Percentiles rank a stretch among this genome's conserved stretches.
Evolutionary conservation across 1,284 basidiomycete species (phyloP).

Genomic region (Pyrrhoderma lamaoense): DNA sequence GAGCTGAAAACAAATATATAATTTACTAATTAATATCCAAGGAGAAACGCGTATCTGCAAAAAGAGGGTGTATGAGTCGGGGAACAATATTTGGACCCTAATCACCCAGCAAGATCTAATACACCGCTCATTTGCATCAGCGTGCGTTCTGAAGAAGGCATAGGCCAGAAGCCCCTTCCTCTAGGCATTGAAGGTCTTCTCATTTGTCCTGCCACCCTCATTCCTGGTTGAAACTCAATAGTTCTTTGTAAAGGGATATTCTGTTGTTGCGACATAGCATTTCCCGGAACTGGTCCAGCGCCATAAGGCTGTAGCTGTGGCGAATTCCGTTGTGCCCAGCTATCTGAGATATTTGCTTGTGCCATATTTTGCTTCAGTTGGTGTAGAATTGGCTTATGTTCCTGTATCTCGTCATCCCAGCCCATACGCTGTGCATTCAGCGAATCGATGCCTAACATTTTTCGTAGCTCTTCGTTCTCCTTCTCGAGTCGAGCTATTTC

Average conservation of each 20-base stretch:
- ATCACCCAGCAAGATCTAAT: conserved; percentile 15
- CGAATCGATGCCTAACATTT: conserved; percentile 64
- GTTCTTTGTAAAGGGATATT: conserved; percentile 17
- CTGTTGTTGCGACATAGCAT: conserved; percentile 7
- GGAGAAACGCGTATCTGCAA: background rate
- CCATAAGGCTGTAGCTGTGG: conserved; percentile 12
- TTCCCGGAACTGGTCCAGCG: conserved; percentile 9
- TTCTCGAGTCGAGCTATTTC: conserved; percentile 73
- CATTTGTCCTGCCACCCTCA: conserved; percentile 23
- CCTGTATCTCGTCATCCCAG: conserved; percentile 26
- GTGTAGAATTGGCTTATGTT: conserved; percentile 16
- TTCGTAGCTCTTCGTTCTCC: conserved; percentile 76
- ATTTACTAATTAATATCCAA: background rate
- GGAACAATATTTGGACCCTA: background rate
- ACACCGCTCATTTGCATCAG: conserved; percentile 9
- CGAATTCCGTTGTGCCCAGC: conserved; percentile 12
- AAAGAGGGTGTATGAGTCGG: too few species aligned
- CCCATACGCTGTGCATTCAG: conserved; percentile 44
- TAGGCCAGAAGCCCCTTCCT: conserved; percentile 23
- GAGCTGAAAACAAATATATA: background rate
- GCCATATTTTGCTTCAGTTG: conserved; percentile 1
- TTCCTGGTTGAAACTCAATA: conserved; percentile 23
- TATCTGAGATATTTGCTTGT: conserved; percentile 1
- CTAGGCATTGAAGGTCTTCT: conserved; percentile 27
- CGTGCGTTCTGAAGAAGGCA: conserved; percentile 5